These are phyloP conservation scores for Pyrrhoderma noxium DNA, from an alignment of 1,284 basidiomycete species.

Conservation along the genomic window DNA sequence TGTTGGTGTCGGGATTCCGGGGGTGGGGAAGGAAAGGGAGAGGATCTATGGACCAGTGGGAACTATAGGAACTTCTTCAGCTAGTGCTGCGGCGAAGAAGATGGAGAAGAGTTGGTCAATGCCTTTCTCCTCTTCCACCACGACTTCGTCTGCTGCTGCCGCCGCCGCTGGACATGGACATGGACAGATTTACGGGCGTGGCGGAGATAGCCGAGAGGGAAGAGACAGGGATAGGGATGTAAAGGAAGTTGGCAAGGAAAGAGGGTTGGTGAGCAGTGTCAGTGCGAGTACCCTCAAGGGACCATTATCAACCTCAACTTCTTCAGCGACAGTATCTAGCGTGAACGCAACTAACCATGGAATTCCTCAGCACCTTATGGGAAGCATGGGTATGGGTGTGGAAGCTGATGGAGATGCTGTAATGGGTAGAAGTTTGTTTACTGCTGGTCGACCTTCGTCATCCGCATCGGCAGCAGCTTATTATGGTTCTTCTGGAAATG, in stretches of 20 bases:
- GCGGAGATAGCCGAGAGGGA: not conserved
- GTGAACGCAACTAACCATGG: not conserved
- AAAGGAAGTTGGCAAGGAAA: no score
- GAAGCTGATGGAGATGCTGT: conserved; percentile 7
- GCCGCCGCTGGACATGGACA: no score
- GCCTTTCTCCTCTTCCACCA: not conserved
- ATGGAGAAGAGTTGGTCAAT: conserved; percentile 9
- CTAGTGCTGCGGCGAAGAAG: not conserved
- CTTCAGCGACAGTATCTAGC: conserved; percentile 2
- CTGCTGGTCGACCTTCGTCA: not conserved
- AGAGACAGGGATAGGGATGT: not conserved
- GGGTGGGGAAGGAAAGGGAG: not conserved
- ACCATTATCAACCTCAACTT: not conserved
- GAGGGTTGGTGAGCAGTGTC: no score
- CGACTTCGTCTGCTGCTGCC: no score
- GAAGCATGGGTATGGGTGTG: not conserved
- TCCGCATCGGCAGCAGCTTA: no score
- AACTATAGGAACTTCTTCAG: no score
- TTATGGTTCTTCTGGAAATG: no score
- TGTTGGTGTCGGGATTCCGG: not conserved
- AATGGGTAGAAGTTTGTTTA: not conserved
- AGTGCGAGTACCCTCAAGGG: no score
- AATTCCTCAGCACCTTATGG: not conserved
- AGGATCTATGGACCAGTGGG: no score
- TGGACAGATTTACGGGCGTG: no score